phyloP scores from a whole-genome alignment of 176 grass and related monocot genomes.

The Tuctoria greenei region DNA sequence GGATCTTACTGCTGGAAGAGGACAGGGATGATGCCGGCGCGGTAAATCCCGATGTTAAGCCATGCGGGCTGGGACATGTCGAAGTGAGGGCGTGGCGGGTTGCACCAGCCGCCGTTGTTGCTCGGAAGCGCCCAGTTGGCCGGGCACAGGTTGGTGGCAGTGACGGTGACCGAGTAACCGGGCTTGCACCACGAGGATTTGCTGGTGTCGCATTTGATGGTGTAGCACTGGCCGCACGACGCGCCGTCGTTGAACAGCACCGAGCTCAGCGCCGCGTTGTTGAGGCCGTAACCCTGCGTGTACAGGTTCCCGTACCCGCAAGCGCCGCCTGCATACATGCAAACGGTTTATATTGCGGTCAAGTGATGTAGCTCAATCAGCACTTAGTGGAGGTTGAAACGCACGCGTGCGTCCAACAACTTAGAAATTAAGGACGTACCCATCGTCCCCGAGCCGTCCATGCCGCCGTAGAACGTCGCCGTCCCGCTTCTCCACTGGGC shows the following conservation, averaged over 20 bases:
- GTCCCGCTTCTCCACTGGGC: slow-evolving; percentile 20
- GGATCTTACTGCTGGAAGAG: slow-evolving; percentile 57
- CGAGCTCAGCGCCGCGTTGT: slow-evolving; percentile 68
- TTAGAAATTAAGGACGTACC: neutral
- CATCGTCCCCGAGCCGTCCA: slow-evolving; percentile 83
- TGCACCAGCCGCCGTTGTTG: slow-evolving; percentile 72
- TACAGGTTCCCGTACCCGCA: slow-evolving; percentile 65
- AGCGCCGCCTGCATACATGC: slow-evolving; percentile 30
- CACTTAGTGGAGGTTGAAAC: too few species aligned
- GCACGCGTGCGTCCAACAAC: too few species aligned
- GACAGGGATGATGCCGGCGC: slow-evolving; percentile 62
- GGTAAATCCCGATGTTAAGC: slow-evolving; percentile 50
- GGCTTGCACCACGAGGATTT: slow-evolving; percentile 28
- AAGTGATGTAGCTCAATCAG: too few species aligned
- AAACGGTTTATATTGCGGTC: too few species aligned
- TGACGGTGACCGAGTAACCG: slow-evolving; percentile 44
- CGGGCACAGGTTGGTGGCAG: slow-evolving; percentile 83
- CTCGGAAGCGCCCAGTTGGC: slow-evolving; percentile 51
- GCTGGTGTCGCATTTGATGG: slow-evolving; percentile 39
- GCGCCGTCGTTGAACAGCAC: slow-evolving; percentile 61
- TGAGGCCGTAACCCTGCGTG: neutral
- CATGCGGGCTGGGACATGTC: slow-evolving; percentile 68
- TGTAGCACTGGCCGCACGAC: slow-evolving; percentile 69
- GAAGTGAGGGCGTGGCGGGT: slow-evolving; percentile 67
- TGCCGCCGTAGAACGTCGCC: slow-evolving; percentile 80